Base-by-base conservation (phyloP, 1,284 basidiomycete genomes). In the Apiotrichum domesticum region DNA sequence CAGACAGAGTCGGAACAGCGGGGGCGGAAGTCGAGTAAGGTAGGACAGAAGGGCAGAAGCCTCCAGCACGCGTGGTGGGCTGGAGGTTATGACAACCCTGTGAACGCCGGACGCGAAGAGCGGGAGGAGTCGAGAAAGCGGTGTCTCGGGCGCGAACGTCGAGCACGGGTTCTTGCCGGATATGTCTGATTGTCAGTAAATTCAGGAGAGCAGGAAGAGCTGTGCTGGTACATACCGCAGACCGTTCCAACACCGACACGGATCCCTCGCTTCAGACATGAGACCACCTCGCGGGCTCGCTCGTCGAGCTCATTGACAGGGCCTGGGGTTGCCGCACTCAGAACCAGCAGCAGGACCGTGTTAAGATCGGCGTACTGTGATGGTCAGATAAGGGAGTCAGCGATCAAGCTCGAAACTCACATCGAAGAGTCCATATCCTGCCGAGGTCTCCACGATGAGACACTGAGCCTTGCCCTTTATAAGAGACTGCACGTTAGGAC, bases 91-190 rank as follows among this genome's bases (percentile, higher is more conserved):
- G 13, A 67, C 66, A 6, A 72, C 57, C 3, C 68, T 59, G 57
- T 72, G 71, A 2, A 72, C 51, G 32, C 71, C 71, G 0, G 64
- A 67, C 1, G 68, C 67, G 45, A 70, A 71, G 29, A 72, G 47
- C 3, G 64, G 68, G 3, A 72, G 58, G 8, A 70, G 51, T 7
- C 61, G 63, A 6, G 64, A 57, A 1, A 72, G 55, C 0, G 65
- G 52, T 3, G 69, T 64, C 35, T 55, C 46, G 0, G 62, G 46
- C 1, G 59, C 37, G 50, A 68, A 64, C 0, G 35, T 35, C 35
- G 66, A 61, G 56, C 65, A 69, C 3, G 71, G 71, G 43, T 71
- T 66, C 58, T 71, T 72, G 37, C 64, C 62, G 4, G 71, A 71
- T 6, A 71, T 64, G 58, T 72, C 71, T 72, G 6, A 21, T 21